Conservation (phyloP, 306 rosid species). For the Luffa aegyptiaca region DNA sequence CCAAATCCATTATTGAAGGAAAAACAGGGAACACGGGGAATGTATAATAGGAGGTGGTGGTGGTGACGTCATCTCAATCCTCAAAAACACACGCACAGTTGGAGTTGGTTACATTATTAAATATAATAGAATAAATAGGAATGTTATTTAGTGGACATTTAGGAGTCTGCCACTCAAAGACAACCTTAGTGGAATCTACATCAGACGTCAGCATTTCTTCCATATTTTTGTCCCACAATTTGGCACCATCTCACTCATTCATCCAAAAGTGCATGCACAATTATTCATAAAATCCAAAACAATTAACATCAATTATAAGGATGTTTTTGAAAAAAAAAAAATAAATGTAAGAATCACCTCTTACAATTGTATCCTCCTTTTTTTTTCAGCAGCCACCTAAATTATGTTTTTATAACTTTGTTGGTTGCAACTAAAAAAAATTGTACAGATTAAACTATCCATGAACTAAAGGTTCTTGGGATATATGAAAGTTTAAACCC, state of each 20-base stretch:
- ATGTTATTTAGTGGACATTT: no score
- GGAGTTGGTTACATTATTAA: not conserved
- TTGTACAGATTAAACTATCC: no score
- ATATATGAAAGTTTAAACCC: no score
- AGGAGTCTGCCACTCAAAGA: constrained; percentile 5
- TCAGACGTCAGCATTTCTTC: constrained; percentile 1
- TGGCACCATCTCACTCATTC: not conserved
- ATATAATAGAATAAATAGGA: not conserved
- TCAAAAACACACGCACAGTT: not conserved
- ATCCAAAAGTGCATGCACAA: not conserved
- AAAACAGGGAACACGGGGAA: not conserved
- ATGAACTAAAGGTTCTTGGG: no score
- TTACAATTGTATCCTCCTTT: no score
- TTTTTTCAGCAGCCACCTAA: no score
- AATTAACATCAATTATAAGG: not conserved
- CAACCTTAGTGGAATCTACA: constrained; percentile 8
- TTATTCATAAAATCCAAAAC: not conserved
- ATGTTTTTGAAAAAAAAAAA: no score
- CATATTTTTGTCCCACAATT: not conserved
- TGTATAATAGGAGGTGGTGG: not conserved
- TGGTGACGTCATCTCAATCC: not conserved
- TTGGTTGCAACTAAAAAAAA: no score
- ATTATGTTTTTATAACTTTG: no score
- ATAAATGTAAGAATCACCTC: no score
- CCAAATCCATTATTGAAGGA: not conserved